These are phyloP conservation scores for Cicer chorassanicum DNA, from an alignment of 306 rosid species.

Conservation along the genomic window DNA sequence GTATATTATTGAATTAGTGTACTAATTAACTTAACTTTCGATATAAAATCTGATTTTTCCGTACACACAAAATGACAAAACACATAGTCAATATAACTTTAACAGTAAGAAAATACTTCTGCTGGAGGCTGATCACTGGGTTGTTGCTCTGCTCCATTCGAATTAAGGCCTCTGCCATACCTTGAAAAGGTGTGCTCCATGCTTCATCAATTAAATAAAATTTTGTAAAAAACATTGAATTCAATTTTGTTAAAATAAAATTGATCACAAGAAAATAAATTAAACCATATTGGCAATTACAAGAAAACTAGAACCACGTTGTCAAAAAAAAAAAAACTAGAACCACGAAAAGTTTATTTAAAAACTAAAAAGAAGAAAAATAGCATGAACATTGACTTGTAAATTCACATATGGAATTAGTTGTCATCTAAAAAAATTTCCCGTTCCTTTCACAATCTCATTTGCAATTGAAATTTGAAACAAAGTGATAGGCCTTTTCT, in stretches of 20 bases:
- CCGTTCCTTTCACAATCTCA: neutral
- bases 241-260: neutral
- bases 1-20: too few relatives aligned
- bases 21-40: too few relatives aligned
- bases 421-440: neutral
- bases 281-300: neutral
- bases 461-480: neutral
- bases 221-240: neutral
- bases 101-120: conserved; percentile 37
- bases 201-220: conserved; percentile 52
- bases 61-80: too few relatives aligned
- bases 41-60: too few relatives aligned
- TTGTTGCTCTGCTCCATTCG: conserved; percentile 46
- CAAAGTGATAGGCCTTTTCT: neutral
- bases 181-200: conserved; percentile 69
- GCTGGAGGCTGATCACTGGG: conserved; percentile 37
- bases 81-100: too few relatives aligned
- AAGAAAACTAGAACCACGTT: too few relatives aligned
- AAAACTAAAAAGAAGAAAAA: neutral
- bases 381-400: neutral
- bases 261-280: conserved; percentile 31
- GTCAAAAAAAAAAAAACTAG: too few relatives aligned
- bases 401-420: conserved; percentile 13
- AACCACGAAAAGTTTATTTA: too few relatives aligned
- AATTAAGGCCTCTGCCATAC: conserved; percentile 48